phyloP scores from a whole-genome alignment of 1,284 basidiomycete genomes.

The Coriolopsis trogii region DNA sequence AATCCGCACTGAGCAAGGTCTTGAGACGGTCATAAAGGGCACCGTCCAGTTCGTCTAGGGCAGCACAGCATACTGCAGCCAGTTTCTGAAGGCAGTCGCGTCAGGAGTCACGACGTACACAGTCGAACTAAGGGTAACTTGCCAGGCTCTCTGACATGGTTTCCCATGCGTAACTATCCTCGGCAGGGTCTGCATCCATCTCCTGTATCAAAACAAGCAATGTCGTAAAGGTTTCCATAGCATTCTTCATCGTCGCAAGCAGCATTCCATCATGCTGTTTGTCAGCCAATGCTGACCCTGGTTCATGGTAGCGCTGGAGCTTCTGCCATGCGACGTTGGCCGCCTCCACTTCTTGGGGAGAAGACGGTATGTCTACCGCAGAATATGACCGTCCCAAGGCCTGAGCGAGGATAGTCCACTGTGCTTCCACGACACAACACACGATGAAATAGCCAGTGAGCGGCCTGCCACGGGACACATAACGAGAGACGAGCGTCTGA shows the following conservation, averaged over 20 bases:
- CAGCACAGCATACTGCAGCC: slow-evolving; percentile 82
- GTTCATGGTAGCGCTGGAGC: slow-evolving; percentile 56
- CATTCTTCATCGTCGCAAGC: slow-evolving; percentile 54
- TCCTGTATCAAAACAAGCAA: slow-evolving; percentile 76
- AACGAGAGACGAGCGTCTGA: slow-evolving; percentile 76
- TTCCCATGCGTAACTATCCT: slow-evolving; percentile 87
- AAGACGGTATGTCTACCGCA: slow-evolving; percentile 29
- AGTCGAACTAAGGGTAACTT: background rate
- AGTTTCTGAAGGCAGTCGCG: slow-evolving; percentile 68
- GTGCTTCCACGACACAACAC: slow-evolving; percentile 82
- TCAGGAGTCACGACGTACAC: background rate
- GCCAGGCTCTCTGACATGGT: slow-evolving; percentile 84
- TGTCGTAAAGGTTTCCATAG: slow-evolving; percentile 75
- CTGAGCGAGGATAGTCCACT: slow-evolving; percentile 85
- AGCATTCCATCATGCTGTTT: slow-evolving; percentile 48
- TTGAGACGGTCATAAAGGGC: slow-evolving; percentile 75
- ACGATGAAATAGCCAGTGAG: slow-evolving; percentile 88
- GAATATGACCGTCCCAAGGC: slow-evolving; percentile 54
- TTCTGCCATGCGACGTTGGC: slow-evolving; percentile 81
- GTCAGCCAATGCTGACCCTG: slow-evolving; percentile 42
- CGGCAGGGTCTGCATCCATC: slow-evolving; percentile 74
- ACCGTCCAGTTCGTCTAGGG: slow-evolving; percentile 69
- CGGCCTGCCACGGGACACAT: slow-evolving; percentile 74
- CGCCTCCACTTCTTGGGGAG: slow-evolving; percentile 70
- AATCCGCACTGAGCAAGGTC: slow-evolving; percentile 79